Conservation (phyloP, 306 rosid genomes). For the apple (Malus domestica) region DNA sequence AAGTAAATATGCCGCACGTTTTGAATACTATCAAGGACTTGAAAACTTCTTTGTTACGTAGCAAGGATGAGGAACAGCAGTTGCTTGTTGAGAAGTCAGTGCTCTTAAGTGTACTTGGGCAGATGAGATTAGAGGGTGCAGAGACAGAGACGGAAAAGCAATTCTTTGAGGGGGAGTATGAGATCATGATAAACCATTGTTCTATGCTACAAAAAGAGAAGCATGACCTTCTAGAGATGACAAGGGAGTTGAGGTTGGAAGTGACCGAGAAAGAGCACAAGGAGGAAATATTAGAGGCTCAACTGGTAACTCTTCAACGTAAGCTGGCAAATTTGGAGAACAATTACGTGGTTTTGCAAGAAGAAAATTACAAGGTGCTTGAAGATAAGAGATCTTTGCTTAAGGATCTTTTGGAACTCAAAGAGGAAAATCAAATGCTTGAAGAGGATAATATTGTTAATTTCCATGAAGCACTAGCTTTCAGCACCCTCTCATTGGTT, state of each 20-base stretch:
- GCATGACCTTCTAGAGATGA: constrained; percentile 52
- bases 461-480: constrained; percentile 55
- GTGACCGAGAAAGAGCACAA: constrained; percentile 44
- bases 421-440: constrained; percentile 38
- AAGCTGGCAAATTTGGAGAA: constrained; percentile 48
- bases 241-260: constrained; percentile 43
- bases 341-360: constrained; percentile 35
- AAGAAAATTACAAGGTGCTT: constrained; percentile 49
- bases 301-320: constrained; percentile 35
- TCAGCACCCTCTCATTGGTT: constrained; percentile 42
- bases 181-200: constrained; percentile 32
- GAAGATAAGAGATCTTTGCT: constrained; percentile 55
- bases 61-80: constrained; percentile 68
- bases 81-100: constrained; percentile 66
- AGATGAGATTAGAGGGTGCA: constrained; percentile 45
- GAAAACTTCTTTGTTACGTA: constrained; percentile 50
- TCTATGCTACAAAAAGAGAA: constrained; percentile 48
- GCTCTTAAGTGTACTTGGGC: constrained; percentile 55
- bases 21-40: constrained; percentile 53
- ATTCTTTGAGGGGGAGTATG: constrained; percentile 43
- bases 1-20: constrained; percentile 39
- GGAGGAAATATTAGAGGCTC: constrained; percentile 41
- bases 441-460: constrained; percentile 49
- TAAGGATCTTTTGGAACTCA: constrained; percentile 43
- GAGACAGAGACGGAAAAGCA: constrained; percentile 42